Conservation (phyloP, 2,329 filamentous ascomycete species). For the Fusarium anguioides region DNA sequence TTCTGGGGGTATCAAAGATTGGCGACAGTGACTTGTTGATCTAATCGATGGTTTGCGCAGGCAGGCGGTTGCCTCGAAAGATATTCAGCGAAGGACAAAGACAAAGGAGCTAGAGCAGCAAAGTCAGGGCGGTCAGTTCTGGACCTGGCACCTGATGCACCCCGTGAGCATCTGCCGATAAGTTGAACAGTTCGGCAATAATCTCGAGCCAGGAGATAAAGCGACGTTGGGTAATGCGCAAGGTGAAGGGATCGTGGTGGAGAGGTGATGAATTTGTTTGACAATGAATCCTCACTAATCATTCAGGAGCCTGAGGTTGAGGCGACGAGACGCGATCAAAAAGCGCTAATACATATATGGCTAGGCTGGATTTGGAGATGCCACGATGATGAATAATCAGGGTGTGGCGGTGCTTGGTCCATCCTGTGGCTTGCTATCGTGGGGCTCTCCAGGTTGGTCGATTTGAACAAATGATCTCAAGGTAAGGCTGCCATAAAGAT, state of each 20-base stretch:
- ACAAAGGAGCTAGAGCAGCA: constrained; percentile 36
- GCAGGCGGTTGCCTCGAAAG: constrained; percentile 23
- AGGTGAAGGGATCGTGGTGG: constrained; percentile 29
- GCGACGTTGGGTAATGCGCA: constrained; percentile 33
- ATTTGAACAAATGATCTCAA: too few species aligned
- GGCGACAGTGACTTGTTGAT: constrained; percentile 12
- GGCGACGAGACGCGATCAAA: constrained; percentile 40
- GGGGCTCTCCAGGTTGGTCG: too few species aligned
- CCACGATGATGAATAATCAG: constrained; percentile 33
- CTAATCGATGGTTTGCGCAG: constrained; percentile 16
- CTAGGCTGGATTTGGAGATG: neutral
- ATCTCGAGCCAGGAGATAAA: constrained; percentile 28
- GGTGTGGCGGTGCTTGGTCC: neutral
- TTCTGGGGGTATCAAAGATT: neutral
- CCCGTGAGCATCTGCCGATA: constrained; percentile 48
- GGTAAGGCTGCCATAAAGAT: too few species aligned
- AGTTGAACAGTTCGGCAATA: constrained; percentile 36
- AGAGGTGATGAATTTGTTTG: constrained; percentile 46
- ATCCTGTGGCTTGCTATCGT: too few species aligned
- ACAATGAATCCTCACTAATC: constrained; percentile 38
- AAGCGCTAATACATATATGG: neutral
- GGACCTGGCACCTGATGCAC: constrained; percentile 50
- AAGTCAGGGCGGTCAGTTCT: constrained; percentile 48
- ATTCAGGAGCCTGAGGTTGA: constrained; percentile 41
- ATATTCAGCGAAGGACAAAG: constrained; percentile 35